Conservation (phyloP, 495 filamentous ascomycete species). For the Darksidea phi region DNA sequence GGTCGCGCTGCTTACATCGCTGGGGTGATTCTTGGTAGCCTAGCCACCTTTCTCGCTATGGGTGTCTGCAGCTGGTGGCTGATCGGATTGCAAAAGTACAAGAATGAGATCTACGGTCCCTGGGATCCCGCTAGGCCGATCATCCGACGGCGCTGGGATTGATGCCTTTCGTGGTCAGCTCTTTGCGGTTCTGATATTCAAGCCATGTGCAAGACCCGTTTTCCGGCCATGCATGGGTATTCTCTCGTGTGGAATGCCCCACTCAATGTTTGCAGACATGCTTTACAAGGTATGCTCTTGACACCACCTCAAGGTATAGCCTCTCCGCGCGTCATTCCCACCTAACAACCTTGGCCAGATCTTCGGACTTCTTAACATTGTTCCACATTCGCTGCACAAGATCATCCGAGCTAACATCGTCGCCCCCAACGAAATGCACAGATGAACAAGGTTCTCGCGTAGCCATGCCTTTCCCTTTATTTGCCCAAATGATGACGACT, state of each 20-base stretch:
- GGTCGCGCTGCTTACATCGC: slow-evolving; percentile 73
- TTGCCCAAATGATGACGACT: slow-evolving; percentile 25
- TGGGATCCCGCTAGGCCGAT: slow-evolving; percentile 97
- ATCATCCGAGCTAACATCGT: slow-evolving; percentile 26
- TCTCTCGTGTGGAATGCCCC: neutral
- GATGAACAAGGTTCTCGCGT: slow-evolving; percentile 28
- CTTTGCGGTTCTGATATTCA: slow-evolving; percentile 26
- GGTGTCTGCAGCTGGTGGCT: slow-evolving; percentile 97
- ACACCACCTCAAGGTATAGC: slow-evolving; percentile 24
- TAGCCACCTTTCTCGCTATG: slow-evolving; percentile 73
- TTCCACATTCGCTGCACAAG: slow-evolving; percentile 29
- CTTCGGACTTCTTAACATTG: slow-evolving; percentile 2
- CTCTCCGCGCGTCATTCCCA: slow-evolving; percentile 15
- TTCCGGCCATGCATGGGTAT: slow-evolving; percentile 16
- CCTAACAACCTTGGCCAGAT: slow-evolving; percentile 21
- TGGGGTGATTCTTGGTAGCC: slow-evolving; percentile 68
- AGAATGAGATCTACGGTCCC: slow-evolving; percentile 96
- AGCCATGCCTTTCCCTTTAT: slow-evolving; percentile 13
- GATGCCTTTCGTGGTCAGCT: slow-evolving; percentile 25
- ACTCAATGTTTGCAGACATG: slow-evolving; percentile 9
- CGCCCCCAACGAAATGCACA: slow-evolving; percentile 30
- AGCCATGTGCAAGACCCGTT: slow-evolving; percentile 28
- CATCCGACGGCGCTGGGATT: slow-evolving; percentile 60
- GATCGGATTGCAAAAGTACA: slow-evolving; percentile 95
- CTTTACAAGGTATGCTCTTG: slow-evolving; percentile 11